Conservation (phyloP, 2,329 filamentous ascomycete genomes). For the Microsporum ferrugineum region DNA sequence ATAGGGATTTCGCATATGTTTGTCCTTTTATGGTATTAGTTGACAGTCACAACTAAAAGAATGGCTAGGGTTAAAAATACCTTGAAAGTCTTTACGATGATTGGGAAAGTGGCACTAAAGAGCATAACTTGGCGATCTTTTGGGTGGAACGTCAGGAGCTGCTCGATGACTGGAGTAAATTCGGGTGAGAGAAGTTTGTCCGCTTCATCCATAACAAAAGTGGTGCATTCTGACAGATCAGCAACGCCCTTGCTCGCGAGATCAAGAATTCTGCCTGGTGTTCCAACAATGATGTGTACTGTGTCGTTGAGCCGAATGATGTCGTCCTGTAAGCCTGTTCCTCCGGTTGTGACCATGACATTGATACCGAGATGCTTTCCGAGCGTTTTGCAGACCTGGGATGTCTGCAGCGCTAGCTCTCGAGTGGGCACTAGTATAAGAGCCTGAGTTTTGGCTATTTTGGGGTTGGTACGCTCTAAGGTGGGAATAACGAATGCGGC, state of each 20-base stretch:
- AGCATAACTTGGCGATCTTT: conserved; percentile 99
- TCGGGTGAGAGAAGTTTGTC: conserved; percentile 95
- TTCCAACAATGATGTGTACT: conserved; percentile 96
- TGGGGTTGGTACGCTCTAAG: conserved; percentile 91
- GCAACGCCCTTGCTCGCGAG: conserved; percentile 92
- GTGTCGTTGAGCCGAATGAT: conserved; percentile 89
- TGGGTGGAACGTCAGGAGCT: conserved; percentile 86
- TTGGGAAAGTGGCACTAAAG: conserved; percentile 93
- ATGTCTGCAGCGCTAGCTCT: conserved; percentile 95
- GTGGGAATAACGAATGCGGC: conserved; percentile 95
- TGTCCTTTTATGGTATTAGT: conserved; percentile 47
- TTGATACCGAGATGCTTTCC: conserved; percentile 96
- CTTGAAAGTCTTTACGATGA: conserved; percentile 94
- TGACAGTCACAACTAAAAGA: neutral
- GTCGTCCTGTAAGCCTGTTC: conserved; percentile 88
- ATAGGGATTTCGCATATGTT: conserved; percentile 91
- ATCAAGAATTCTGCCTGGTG: conserved; percentile 90
- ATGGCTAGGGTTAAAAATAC: conserved; percentile 19
- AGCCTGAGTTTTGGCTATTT: conserved; percentile 90
- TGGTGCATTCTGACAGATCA: conserved; percentile 88
- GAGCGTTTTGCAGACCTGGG: conserved; percentile 96
- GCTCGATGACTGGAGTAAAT: conserved; percentile 95
- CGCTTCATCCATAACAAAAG: conserved; percentile 99
- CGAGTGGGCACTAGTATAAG: conserved; percentile 92
- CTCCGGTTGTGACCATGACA: conserved; percentile 98